These are phyloP conservation scores for Phytopythium litorale DNA, from an alignment of 352 stramenopile species.

Conservation along the genomic window DNA sequence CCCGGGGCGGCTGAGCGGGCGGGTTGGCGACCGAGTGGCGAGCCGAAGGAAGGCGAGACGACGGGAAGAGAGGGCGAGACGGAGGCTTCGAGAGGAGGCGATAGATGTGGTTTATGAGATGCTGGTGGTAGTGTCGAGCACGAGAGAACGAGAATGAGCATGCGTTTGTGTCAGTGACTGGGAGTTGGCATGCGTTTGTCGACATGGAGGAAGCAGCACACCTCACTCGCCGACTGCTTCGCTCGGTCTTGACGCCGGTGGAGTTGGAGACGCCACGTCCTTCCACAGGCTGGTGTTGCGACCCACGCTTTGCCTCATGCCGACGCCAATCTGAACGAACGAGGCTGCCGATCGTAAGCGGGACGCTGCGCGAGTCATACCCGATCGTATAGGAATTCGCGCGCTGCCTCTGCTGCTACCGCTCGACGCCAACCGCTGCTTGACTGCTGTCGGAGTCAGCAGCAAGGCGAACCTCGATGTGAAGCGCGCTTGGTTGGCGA, in stretches of 20 bases:
- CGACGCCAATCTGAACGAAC: background rate
- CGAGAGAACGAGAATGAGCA: background rate
- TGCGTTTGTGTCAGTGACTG: background rate
- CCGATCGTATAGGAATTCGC: background rate
- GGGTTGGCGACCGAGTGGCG: background rate
- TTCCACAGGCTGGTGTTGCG: background rate
- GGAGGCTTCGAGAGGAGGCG: background rate
- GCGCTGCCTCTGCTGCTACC: background rate
- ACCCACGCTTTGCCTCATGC: background rate
- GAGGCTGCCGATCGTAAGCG: background rate
- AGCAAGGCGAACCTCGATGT: slow-evolving; percentile 3
- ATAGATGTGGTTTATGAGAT: background rate
- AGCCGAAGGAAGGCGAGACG: background rate
- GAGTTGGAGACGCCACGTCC: background rate
- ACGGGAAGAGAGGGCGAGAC: background rate
- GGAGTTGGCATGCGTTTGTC: background rate
- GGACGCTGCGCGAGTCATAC: background rate
- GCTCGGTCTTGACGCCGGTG: background rate
- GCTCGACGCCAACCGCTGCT: background rate
- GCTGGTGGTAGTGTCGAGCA: background rate
- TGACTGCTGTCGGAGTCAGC: background rate
- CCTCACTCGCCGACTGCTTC: background rate
- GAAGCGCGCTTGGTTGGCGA: slow-evolving; percentile 13
- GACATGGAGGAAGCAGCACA: background rate
- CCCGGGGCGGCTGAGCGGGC: too few species aligned